Base-by-base conservation (phyloP, 352 stramenopile genomes). In the Pilasporangium apinafurcum region DNA sequence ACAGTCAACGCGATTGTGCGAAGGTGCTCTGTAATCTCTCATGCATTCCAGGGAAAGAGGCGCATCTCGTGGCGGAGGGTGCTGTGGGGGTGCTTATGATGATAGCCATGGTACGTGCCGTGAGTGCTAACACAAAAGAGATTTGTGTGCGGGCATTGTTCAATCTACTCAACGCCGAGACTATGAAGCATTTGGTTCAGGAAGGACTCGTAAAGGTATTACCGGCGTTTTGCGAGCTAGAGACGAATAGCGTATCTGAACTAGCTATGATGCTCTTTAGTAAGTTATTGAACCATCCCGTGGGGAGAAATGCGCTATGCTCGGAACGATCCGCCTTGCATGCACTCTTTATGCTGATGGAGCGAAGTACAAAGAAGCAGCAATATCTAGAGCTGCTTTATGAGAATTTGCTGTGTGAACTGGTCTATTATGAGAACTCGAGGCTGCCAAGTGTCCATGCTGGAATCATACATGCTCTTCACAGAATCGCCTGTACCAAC, bases 21-120 rank as follows among this genome's bases (percentile, higher is more conserved):
- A 77, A 75, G 36, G 65, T 88, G 3, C 34, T 92, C 4, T 88
- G 72, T 48, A 88, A 90, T 24, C 51, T 92, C 12, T 88, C 77
- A 13, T 78, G 50, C 30, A 61, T 87, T 5, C 34, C 46, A 1
- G 77, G 71, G 0, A 45, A 65, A 3, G 80, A 92, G 52, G 31
- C 44, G 9, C 41, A 50, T 6, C 58, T 92, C 0, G 75, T 86
- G 14, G 34, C 22, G 9, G 68, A 87, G 61, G 74, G 80, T 3
- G 72, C 77, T 0, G 54, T 92, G 4, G 54, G 47, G 4, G 75
- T 85, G 0, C 68, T 92, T 21, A 66, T 92, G 53, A 92, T 90
- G 78, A 83, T 92, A 34, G 70, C 56, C 28, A 83, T 88, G 65
- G 75, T 92, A 13, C 73, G 77, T 12, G 73, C 77, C 0, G 64